Evolutionary conservation across 345 rosid species (phyloP), one percentile per base, ranked within the genome.

Genomic region (Iberis pinnata): DNA sequence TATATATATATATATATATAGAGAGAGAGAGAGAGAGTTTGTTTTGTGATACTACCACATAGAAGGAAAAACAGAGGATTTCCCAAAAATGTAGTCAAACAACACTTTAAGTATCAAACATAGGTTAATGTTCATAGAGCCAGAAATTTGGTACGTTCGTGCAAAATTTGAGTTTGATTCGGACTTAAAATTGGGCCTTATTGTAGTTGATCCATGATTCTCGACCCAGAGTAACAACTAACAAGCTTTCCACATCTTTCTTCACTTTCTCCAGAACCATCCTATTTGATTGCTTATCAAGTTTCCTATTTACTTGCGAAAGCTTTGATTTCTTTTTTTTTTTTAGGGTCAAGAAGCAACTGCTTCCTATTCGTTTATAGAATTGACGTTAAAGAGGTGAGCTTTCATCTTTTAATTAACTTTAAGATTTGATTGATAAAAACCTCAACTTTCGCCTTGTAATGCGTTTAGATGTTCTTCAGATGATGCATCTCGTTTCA

Each of bases 201-300:
- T 9, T 25, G 47, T 12, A 5, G 5, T 54, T 4, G 56, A 55
- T 55, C 68, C 68, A 47, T 47, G 12, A 39, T 25, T 64, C 50
- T 56, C 2, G 50, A 55, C 33, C 56, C 50, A 48, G n/a, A n/a
- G n/a, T n/a, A n/a, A 6, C 25, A 47, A n/a, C 18, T 29, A 20
- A 12, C 17, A 12, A 15, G 31, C 9, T 5, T 39, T 36, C 12
- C 4, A n/a, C n/a, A n/a, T 31, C 36, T 29, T 32, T 6, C 56
- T 50, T 56, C 12, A 29, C 62, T 39, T 54, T 64, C 50, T 64
- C 62, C n/a, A 56, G 69, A 64, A 64, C 27, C 69, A 64, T 64
- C 69, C 35, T 40, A 22, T 6, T 12, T 11, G 11, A 19, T 53
- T 18, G 19, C 18, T 63, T 27, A 36, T 63, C 54, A 49, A 49